phyloP scores from a whole-genome alignment of 2,329 filamentous ascomycete genomes.

The Fonsecaea multimorphosa region DNA sequence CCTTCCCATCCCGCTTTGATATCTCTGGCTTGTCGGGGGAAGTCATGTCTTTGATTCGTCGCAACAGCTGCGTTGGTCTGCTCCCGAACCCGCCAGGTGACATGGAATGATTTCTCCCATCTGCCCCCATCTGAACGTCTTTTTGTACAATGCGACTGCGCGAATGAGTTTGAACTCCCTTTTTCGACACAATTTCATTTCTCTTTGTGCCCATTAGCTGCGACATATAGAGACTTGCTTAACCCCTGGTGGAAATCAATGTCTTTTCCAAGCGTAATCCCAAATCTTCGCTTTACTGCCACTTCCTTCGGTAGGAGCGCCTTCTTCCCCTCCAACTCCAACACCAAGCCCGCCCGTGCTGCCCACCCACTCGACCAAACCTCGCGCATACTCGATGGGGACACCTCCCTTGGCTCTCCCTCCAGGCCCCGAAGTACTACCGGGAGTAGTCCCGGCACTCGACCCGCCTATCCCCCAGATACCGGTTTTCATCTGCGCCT shows the following conservation, averaged over 20 bases:
- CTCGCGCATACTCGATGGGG: conserved; percentile 88
- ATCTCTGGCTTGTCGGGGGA: too few relatives aligned
- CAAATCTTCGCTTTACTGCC: conserved; percentile 75
- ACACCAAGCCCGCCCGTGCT: conserved; percentile 62
- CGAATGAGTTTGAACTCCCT: too few relatives aligned
- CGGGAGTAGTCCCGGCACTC: conserved; percentile 7
- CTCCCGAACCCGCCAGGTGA: too few relatives aligned
- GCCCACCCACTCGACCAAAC: conserved; percentile 38
- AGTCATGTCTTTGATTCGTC: too few relatives aligned
- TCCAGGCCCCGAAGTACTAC: conserved; percentile 47
- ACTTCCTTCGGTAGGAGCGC: conserved; percentile 40
- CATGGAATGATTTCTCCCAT: too few relatives aligned
- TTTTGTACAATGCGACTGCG: background rate
- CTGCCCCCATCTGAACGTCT: background rate
- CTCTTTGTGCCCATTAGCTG: background rate
- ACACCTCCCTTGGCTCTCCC: conserved; percentile 60
- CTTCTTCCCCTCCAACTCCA: conserved; percentile 59
- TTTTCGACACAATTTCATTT: background rate
- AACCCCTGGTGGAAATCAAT: conserved; percentile 14
- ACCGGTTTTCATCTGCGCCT: conserved; percentile 89
- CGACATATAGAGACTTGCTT: background rate
- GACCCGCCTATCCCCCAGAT: conserved; percentile 64
- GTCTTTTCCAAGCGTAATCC: conserved; percentile 89
- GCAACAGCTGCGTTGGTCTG: too few relatives aligned
- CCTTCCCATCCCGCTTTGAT: too few relatives aligned